phyloP scores from a whole-genome alignment of 1,284 basidiomycete genomes.

The Dichomitus squalens region DNA sequence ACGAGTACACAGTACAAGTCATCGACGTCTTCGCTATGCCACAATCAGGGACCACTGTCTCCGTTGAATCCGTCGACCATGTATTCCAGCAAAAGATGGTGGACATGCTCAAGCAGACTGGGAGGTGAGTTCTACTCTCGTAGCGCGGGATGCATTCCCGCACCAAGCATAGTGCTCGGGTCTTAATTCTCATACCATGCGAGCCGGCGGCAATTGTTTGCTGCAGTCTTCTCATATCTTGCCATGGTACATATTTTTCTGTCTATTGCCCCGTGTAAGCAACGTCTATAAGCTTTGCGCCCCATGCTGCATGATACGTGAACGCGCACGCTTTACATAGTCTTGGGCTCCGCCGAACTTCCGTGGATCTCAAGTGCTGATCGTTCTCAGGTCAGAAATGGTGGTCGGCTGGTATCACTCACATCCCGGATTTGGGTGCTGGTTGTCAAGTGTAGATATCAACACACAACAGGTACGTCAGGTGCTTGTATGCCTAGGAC shows the following conservation, averaged over 20 bases:
- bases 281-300: too few relatives aligned
- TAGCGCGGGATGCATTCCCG: neutral
- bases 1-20: conserved; percentile 97
- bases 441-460: conserved; percentile 98
- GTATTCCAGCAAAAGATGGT: conserved; percentile 99
- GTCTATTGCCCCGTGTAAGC: too few relatives aligned
- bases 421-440: conserved; percentile 99
- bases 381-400: conserved; percentile 78
- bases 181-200: neutral
- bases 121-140: conserved; percentile 61
- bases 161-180: neutral
- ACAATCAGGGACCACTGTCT: conserved; percentile 97
- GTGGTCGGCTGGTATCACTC: conserved; percentile 99
- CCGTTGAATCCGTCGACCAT: conserved; percentile 98
- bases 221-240: too few relatives aligned
- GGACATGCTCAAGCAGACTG: conserved; percentile 99
- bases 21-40: conserved; percentile 99
- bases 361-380: conserved; percentile 33
- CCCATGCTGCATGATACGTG: too few relatives aligned
- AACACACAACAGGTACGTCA: conserved; percentile 90
- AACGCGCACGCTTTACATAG: too few relatives aligned
- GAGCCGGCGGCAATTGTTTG: too few relatives aligned
- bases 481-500: neutral
- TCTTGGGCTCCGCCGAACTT: too few relatives aligned
- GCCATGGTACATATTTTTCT: too few relatives aligned